Conservation (phyloP, 345 rosid species). For the Eucalyptus polybractea region DNA sequence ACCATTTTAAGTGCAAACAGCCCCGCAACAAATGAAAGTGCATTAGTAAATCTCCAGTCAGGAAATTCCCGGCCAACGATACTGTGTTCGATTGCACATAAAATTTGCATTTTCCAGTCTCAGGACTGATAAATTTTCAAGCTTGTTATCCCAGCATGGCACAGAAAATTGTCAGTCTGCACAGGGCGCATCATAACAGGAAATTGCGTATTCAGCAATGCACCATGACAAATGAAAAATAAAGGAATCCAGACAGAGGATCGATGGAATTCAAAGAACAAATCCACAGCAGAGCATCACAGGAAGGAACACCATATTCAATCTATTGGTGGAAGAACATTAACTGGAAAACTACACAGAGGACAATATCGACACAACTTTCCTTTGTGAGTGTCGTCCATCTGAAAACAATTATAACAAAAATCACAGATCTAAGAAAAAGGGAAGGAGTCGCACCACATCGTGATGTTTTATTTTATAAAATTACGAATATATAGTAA, state of each 20-base stretch:
- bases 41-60: background rate
- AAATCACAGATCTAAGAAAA: background rate
- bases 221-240: background rate
- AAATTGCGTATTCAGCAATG: background rate
- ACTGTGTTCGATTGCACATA: background rate
- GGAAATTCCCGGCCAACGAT: background rate
- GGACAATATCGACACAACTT: background rate
- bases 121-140: background rate
- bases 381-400: background rate
- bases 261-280: background rate
- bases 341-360: background rate
- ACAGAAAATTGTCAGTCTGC: background rate
- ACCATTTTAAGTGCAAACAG: background rate
- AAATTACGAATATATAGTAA: background rate
- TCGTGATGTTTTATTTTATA: background rate
- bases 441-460: background rate
- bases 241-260: background rate
- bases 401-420: background rate
- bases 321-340: background rate
- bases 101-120: background rate
- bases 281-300: background rate
- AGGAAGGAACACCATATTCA: background rate
- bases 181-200: background rate
- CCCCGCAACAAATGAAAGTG: background rate
- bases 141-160: background rate